These are phyloP conservation scores for Fraxinus pennsylvanica DNA, from an alignment of 257 asterid genomes.

Conservation along the genomic window DNA sequence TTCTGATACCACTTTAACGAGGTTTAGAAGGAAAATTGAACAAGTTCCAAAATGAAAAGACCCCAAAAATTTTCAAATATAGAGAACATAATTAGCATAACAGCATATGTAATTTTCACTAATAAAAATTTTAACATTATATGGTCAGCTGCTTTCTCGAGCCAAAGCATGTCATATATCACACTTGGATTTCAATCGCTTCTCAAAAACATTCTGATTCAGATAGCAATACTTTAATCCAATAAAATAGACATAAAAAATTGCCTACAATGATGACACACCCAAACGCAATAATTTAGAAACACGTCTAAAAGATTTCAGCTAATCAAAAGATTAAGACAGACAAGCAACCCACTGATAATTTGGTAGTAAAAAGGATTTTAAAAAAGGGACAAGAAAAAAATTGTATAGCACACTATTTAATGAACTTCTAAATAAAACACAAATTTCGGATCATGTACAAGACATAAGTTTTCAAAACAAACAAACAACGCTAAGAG, in stretches of 20 bases:
- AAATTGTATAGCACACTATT: not conserved
- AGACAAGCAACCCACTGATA: not conserved
- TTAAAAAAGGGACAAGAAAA: not conserved
- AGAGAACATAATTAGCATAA: not conserved
- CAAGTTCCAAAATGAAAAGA: not conserved
- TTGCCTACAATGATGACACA: not conserved
- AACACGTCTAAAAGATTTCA: not conserved
- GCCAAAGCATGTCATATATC: not conserved
- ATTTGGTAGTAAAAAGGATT: not conserved
- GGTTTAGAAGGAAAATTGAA: not conserved
- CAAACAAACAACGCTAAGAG: not conserved
- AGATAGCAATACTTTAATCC: not conserved
- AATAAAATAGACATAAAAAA: not conserved
- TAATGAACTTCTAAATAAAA: not conserved
- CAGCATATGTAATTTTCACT: not conserved
- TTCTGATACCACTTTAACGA: not conserved
- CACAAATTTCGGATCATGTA: not conserved
- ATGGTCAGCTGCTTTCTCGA: not conserved
- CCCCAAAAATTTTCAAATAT: not conserved
- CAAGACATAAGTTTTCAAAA: not conserved
- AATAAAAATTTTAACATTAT: not conserved
- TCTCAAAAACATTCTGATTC: not conserved
- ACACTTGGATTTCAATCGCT: not conserved
- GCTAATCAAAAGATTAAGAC: not conserved
- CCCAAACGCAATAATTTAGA: not conserved